Base-by-base conservation (phyloP, 1,284 basidiomycete species). In the Stereum hirsutum region DNA sequence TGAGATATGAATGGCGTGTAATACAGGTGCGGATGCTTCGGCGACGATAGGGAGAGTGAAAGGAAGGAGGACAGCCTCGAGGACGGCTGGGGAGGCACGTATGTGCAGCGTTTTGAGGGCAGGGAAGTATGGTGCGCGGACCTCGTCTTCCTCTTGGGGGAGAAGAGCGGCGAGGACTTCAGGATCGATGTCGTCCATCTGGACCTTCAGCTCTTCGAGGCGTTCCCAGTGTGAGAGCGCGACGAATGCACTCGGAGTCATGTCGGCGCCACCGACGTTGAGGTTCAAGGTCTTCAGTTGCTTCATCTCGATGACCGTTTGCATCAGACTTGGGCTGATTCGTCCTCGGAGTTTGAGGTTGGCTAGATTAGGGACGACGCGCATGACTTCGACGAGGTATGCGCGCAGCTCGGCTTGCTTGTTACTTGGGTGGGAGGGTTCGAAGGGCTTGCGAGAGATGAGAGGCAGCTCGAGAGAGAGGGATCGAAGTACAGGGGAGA, bases 381-480 rank as follows among this genome's bases (percentile, higher is more conserved):
- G 51, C 39, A 57, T 49, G 17, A 52, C 39, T n/a, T 47, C 46
- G 37, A 42, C 46, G 23, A 48, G 34, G 50, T 46, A 49, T 15
- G 24, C 26, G n/a, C 41, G 44, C 12, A 54, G 36, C 3, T n/a
- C n/a, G 49, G n/a, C 33, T 53, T 50, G 14, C 46, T 46, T 39
- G 36, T 45, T n/a, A n/a, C n/a, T n/a, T n/a, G n/a, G n/a, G n/a
- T n/a, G n/a, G n/a, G n/a, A n/a, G n/a, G n/a, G n/a, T 21, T 23
- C 43, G 39, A 12, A 8, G 17, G 39, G 21, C 15, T 39, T 42
- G 39, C 36, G 44, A 14, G 38, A 17, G 38, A 46, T 64, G 52
- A 69, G 70, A 17, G 74, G 68, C 2, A 72, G 54, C 43, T 73
- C 69, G 34, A 77, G 43, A 15, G 63, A 57, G 8, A 79, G 51